Base-by-base conservation (phyloP, 2,329 filamentous ascomycete genomes). In the Clonostachys byssicola region DNA sequence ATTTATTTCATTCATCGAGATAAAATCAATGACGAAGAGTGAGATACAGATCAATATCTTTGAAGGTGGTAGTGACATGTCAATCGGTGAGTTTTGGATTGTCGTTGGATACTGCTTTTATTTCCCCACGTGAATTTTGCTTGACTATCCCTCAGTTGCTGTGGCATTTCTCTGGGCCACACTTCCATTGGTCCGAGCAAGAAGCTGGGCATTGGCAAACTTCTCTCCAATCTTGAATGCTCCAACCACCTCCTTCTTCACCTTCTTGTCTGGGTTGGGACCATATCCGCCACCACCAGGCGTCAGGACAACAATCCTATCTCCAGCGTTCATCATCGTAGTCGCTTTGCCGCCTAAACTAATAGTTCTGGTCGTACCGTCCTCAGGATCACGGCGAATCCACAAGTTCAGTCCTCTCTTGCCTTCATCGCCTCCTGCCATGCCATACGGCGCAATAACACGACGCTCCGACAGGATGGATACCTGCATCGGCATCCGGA, bases 401-500 rank as follows among this genome's bases (percentile, higher is more conserved):
- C 86, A 89, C 38, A 87, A 69, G 52, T 92, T 92, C 48, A 85
- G 63, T 0, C 88, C 88, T 7, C 83, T 77, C 49, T 78, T 67
- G 0, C 83, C 88, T 42, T 88, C 82, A 9, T 79, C 80, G 2
- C 88, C 88, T 0, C 88, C 88, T 16, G 80, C 80, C 49, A 91
- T 73, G 0, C 88, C 88, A 48, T 90, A 92, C 0, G 90, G 90
- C 45, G 81, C 76, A 52, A 88, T 84, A 0, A 92, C 87, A 33
- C 90, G 70, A 16, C 90, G 65, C 64, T 95, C 89, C 6, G 83
- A 88, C 7, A 95, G 68, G 23, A 95, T 92, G 2, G 82, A 87
- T 13, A 88, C 87, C 62, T 91, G 85, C 6, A 94, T 78, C 0
- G 87, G 85, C 40, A 88, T 83, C 3, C 88, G 75, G 63, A 92